Evolutionary conservation across 2,329 filamentous ascomycete genomes (phyloP), one percentile per base, ranked within the genome.

Genomic region (Colletotrichum lindemuthianum): DNA sequence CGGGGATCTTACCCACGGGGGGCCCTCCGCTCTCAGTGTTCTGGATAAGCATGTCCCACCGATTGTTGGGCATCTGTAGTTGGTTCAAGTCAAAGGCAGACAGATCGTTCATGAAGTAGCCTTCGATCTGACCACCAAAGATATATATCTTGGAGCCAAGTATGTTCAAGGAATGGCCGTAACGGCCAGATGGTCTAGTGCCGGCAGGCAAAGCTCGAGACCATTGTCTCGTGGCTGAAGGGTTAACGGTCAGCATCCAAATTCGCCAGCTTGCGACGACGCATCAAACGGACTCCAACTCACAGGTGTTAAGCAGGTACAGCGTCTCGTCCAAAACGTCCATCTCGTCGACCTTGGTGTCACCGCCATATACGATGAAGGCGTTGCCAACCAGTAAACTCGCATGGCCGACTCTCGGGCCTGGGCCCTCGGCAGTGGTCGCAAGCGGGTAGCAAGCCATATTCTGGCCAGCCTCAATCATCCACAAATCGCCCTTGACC

Each of bases 281-380:
- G 40, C 34, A n/a, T 8, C 32, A 10, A n/a, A 32, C 24, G 24
- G 48, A 51, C 37, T 16, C 34, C 15, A 56, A 83, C 95, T 81
- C 84, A 98, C 96, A 97, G 53, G 96, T 99, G 79, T 99, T 99
- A 55, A 99, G 84, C 54, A 99, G 86, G 78, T 99, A 99, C 11
- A 99, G 82, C 0, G 96, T 98, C 79, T 99, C 95, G 72, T 99
- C 96, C 63, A 99, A 82, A 52, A 92, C 85, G 77, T 99, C 96
- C 37, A 88, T 88, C 73, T 98, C 96, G 59, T 97, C 93, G 75
- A 97, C 91, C 78, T 99, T 99, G 55, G 96, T 99, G 77, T 99
- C 96, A 74, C 96, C 96, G 53, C 96, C 96, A 74, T 98, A 99
- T 11, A 99, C 96, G 70, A 99, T 99, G 76, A 98, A 99, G 0